Base-by-base conservation (phyloP, 192 early-diverging fungal genomes). In the Haplosporangium gracile region DNA sequence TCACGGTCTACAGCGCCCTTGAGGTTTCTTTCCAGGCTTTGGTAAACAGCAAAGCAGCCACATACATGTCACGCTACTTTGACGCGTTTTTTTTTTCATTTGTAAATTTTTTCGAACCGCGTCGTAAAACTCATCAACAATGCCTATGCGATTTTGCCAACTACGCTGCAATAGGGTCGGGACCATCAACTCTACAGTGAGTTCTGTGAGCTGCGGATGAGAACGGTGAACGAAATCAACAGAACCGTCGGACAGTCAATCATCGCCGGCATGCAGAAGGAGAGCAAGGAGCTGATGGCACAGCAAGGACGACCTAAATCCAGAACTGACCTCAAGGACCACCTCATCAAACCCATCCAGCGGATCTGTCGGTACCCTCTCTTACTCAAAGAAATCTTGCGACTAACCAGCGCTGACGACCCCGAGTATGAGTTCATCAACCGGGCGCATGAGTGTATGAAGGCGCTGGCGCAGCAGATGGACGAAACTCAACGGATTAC, bases 351-450 rank as follows among this genome's bases (percentile, higher is more conserved):
- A 81, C 97, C 97, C 16, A 93, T 99, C 4, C 97, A 99, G 87
- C 90, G 97, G 18, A 94, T 98, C 40, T 97, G 97, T 85, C 96
- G 96, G 42, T 99, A 99, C 88, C 97, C 96, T 16, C 89, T 99
- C 9, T 88, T 99, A 22, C 88, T 94, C 47, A 90, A 91, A 24
- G 94, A 94, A 22, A 88, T 95, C 63, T 57, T 91, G 26, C 90
- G 93, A 57, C 82, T 91, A 47, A 94, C 93, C 5, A 78, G 83
- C 29, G 51, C 78, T 24, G 74, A 72, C 15, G 81, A 85, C 20
- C 45, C 85, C 15, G 91, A 91, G 57, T 76, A 91, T 47, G 51
- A 71, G 53, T 77, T 73, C 24, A 69, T 91, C 49, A 72, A 70
- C 4, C 69, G 75, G 39, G 76, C 87, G 5, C 57, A 89, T 36